A percentile compares a stretch with the other conserved stretches of the same genome.
Evolutionary conservation across 2,329 filamentous ascomycete species (phyloP).

Genomic region (Sphaerulina vaccinii): DNA sequence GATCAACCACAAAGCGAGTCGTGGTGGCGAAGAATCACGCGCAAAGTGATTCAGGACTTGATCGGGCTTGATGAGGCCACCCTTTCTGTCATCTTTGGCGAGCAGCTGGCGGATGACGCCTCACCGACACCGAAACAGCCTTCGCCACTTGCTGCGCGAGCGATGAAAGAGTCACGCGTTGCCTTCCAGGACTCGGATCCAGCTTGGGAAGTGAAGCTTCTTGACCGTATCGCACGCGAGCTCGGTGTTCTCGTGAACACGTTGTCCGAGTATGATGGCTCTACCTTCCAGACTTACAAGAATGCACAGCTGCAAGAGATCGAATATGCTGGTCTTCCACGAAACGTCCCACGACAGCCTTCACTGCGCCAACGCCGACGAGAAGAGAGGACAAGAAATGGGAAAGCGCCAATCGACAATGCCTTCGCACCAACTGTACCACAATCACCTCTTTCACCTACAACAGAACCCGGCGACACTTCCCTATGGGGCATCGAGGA

Average conservation of each 20-base stretch:
- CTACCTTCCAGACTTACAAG: slow-evolving; percentile 78
- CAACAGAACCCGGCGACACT: slow-evolving; percentile 44
- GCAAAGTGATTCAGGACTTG: slow-evolving; percentile 81
- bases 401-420: slow-evolving; percentile 24
- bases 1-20: slow-evolving; percentile 54
- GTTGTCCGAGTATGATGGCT: slow-evolving; percentile 77
- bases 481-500: slow-evolving; percentile 68
- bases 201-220: slow-evolving; percentile 72
- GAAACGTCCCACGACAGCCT: slow-evolving; percentile 23
- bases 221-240: slow-evolving; percentile 83
- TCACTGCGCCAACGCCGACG: slow-evolving; percentile 31
- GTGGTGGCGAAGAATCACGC: slow-evolving; percentile 77
- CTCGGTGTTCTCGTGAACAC: slow-evolving; percentile 80
- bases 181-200: slow-evolving; percentile 38
- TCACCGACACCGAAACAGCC: slow-evolving; percentile 36
- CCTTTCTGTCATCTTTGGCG: slow-evolving; percentile 83
- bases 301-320: slow-evolving; percentile 54
- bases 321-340: slow-evolving; percentile 74
- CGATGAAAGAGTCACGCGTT: slow-evolving; percentile 35
- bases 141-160: slow-evolving; percentile 33
- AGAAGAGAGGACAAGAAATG: slow-evolving; percentile 18
- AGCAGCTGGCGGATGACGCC: slow-evolving; percentile 58
- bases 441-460: slow-evolving; percentile 33
- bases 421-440: slow-evolving; percentile 35
- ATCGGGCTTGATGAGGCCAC: slow-evolving; percentile 87